Conservation (phyloP, 177 flowering plant genomes). For the Vitis hybrid region DNA sequence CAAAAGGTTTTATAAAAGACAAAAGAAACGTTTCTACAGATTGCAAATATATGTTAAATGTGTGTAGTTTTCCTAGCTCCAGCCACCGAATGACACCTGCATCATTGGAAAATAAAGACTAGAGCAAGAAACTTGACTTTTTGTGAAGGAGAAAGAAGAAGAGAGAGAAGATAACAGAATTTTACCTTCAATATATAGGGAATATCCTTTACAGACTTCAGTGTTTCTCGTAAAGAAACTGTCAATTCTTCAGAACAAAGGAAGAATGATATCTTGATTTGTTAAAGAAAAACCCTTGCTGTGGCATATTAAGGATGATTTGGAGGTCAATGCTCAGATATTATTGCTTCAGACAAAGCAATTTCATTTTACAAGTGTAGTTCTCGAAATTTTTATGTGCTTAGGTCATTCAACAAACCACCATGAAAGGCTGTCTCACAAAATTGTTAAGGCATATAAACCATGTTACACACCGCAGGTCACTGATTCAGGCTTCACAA, state of each 20-base stretch:
- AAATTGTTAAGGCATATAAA: too few species aligned
- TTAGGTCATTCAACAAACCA: background rate
- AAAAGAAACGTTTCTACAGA: background rate
- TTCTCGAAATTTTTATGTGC: background rate
- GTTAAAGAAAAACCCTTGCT: slow-evolving; percentile 20
- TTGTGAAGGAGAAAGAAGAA: background rate
- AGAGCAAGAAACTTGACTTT: background rate
- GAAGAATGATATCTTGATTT: slow-evolving; percentile 84
- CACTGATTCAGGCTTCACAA: background rate
- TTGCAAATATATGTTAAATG: background rate
- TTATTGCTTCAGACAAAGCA: too few species aligned
- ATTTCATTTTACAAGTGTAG: too few species aligned
- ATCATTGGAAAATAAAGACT: background rate
- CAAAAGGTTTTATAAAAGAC: background rate
- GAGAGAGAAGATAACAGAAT: background rate
- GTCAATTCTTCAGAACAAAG: slow-evolving; percentile 75
- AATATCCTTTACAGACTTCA: slow-evolving; percentile 86
- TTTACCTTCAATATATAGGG: slow-evolving; percentile 79
- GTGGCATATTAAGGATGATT: too few species aligned
- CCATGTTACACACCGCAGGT: background rate
- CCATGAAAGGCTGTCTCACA: too few species aligned
- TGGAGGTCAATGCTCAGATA: too few species aligned
- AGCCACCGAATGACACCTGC: background rate
- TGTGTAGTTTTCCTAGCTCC: background rate
- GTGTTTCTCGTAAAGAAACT: slow-evolving; percentile 68